These are phyloP conservation scores for Trichoderma hamatum DNA, from an alignment of 2,329 filamentous ascomycete genomes.

Conservation along the genomic window DNA sequence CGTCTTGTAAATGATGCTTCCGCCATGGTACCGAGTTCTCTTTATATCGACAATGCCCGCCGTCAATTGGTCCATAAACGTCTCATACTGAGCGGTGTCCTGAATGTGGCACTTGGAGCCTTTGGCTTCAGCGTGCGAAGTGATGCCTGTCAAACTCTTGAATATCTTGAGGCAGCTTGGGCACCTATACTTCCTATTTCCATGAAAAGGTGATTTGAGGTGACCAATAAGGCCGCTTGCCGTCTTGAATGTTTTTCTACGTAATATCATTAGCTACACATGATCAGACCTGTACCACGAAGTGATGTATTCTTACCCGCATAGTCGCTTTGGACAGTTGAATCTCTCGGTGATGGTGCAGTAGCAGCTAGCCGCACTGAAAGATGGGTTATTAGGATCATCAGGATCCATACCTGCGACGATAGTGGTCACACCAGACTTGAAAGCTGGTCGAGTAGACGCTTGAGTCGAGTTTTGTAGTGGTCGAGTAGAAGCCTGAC, in stretches of 20 bases:
- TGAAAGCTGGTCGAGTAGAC: neutral
- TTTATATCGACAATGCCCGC: slow-evolving; percentile 38
- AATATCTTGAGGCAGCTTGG: slow-evolving; percentile 50
- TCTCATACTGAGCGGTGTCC: slow-evolving; percentile 42
- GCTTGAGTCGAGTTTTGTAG: neutral
- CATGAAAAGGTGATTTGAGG: slow-evolving; percentile 49
- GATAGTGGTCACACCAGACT: slow-evolving; percentile 26
- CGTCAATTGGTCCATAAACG: slow-evolving; percentile 40
- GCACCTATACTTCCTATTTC: slow-evolving; percentile 43
- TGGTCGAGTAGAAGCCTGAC: neutral
- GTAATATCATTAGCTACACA: slow-evolving; percentile 9
- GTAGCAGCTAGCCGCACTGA: slow-evolving; percentile 53
- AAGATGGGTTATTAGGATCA: slow-evolving; percentile 53
- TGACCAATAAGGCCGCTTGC: slow-evolving; percentile 44
- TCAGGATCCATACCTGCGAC: slow-evolving; percentile 34
- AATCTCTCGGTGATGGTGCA: slow-evolving; percentile 48
- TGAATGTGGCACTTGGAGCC: slow-evolving; percentile 48
- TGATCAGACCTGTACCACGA: neutral
- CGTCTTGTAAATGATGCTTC: slow-evolving; percentile 36
- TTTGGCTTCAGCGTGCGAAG: slow-evolving; percentile 53
- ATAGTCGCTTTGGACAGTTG: slow-evolving; percentile 56
- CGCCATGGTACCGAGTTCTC: slow-evolving; percentile 32
- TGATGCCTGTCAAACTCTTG: slow-evolving; percentile 46
- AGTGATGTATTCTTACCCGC: slow-evolving; percentile 47
- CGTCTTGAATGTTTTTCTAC: slow-evolving; percentile 47